A percentile compares a stretch with the other conserved stretches of the same genome.
Evolutionary conservation across 2,329 filamentous ascomycete species (phyloP).

Genomic region (Sordariomycetes sp.): DNA sequence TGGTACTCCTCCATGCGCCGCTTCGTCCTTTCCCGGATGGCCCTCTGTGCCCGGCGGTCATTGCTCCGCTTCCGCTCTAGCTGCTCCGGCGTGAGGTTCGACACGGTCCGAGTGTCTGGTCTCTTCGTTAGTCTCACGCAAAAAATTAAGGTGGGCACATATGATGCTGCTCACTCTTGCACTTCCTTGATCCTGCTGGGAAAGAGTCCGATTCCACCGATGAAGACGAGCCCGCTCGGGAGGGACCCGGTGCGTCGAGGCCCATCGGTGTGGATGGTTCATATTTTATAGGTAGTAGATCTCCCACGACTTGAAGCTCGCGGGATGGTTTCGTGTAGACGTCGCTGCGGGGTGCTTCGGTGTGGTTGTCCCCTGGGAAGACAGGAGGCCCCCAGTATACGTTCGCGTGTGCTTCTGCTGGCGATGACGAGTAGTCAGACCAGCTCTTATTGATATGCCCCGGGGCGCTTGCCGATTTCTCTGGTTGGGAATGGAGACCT

Average conservation of each 20-base stretch:
- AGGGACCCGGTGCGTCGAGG: not conserved
- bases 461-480: not conserved
- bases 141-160: not conserved
- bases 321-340: not conserved
- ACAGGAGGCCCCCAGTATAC: not conserved
- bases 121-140: slow-evolving; percentile 21
- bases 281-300: not conserved
- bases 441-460: not conserved
- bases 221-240: slow-evolving; percentile 22
- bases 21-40: slow-evolving; percentile 76
- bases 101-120: slow-evolving; percentile 56
- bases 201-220: slow-evolving; percentile 21
- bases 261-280: not conserved
- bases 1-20: slow-evolving; percentile 56
- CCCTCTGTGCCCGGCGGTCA: slow-evolving; percentile 79
- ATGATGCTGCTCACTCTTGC: slow-evolving; percentile 23
- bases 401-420: not conserved
- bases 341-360: not conserved
- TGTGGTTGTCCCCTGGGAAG: not conserved
- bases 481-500: not conserved
- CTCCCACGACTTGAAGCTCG: not conserved
- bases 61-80: slow-evolving; percentile 84
- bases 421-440: not conserved
- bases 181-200: slow-evolving; percentile 24
- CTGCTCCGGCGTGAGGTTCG: slow-evolving; percentile 77